phyloP scores from a whole-genome alignment of 2,329 filamentous ascomycete genomes.

The Cordyceps militaris region DNA sequence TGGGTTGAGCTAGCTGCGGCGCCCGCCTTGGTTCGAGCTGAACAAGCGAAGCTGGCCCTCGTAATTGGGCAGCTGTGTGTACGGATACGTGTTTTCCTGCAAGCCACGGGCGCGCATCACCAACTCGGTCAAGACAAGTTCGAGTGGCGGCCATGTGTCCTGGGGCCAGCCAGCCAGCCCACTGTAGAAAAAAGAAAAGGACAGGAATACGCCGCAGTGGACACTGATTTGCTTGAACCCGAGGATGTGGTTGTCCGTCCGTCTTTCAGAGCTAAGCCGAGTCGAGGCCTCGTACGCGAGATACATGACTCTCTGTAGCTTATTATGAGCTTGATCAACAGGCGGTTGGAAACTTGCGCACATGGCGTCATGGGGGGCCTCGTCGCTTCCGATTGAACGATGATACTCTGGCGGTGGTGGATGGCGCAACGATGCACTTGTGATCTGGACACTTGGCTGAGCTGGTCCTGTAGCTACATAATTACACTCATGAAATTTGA shows the following conservation, averaged over 20 bases:
- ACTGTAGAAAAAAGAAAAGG: neutral
- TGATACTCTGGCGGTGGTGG: neutral
- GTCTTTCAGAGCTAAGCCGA: neutral
- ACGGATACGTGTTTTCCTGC: neutral
- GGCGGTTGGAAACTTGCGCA: neutral
- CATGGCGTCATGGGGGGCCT: neutral
- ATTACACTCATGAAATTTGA: no score
- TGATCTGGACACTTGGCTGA: no score
- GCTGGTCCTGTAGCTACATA: no score
- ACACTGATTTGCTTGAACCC: neutral
- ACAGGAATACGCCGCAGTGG: neutral
- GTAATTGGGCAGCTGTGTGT: neutral
- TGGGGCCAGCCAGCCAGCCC: neutral
- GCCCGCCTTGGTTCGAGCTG: neutral
- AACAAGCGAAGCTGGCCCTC: neutral
- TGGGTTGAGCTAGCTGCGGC: neutral
- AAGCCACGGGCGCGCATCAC: slow-evolving; percentile 11
- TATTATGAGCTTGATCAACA: neutral
- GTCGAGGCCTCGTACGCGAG: slow-evolving; percentile 7
- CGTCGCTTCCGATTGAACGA: neutral
- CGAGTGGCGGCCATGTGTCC: neutral
- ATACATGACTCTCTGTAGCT: neutral
- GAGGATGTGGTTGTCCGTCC: neutral
- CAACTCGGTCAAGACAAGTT: neutral
- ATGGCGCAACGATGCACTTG: neutral